phyloP scores from a whole-genome alignment of 176 grass and related monocot genomes.

The Avena insularis region DNA sequence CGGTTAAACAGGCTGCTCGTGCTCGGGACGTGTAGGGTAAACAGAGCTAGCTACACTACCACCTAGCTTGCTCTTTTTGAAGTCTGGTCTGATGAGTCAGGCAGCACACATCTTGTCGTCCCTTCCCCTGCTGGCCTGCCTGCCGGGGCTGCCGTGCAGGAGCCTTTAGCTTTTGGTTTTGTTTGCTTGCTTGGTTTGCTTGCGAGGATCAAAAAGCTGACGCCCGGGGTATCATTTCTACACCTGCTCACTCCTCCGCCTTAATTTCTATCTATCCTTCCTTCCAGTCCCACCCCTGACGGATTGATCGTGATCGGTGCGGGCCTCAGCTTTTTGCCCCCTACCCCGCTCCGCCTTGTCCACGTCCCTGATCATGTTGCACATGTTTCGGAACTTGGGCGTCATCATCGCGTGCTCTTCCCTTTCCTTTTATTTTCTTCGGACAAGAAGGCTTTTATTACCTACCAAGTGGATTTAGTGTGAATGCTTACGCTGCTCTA shows the following conservation, averaged over 20 bases:
- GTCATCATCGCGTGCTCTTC: background rate
- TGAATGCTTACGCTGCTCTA: background rate
- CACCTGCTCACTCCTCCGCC: conserved; percentile 13
- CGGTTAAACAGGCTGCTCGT: background rate
- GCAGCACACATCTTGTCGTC: conserved; percentile 40
- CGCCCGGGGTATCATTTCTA: conserved; percentile 48
- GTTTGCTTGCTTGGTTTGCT: conserved; percentile 47
- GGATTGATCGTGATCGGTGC: background rate
- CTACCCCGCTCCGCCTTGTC: background rate
- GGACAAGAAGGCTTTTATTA: background rate
- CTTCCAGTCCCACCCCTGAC: background rate
- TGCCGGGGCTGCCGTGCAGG: background rate
- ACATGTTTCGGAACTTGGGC: conserved; percentile 19
- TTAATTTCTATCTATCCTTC: background rate
- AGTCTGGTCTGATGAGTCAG: background rate
- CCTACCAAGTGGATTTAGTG: background rate
- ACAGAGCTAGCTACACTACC: background rate
- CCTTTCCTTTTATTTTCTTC: background rate
- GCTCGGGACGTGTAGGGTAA: background rate
- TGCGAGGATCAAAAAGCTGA: conserved; percentile 34
- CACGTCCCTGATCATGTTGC: background rate
- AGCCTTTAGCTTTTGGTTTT: conserved; percentile 51
- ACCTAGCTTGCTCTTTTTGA: conserved; percentile 3
- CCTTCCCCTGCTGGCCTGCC: background rate
- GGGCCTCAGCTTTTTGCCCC: conserved; percentile 1